Conservation (phyloP, 2,329 filamentous ascomycete genomes). For the Trichoderma gracile region DNA sequence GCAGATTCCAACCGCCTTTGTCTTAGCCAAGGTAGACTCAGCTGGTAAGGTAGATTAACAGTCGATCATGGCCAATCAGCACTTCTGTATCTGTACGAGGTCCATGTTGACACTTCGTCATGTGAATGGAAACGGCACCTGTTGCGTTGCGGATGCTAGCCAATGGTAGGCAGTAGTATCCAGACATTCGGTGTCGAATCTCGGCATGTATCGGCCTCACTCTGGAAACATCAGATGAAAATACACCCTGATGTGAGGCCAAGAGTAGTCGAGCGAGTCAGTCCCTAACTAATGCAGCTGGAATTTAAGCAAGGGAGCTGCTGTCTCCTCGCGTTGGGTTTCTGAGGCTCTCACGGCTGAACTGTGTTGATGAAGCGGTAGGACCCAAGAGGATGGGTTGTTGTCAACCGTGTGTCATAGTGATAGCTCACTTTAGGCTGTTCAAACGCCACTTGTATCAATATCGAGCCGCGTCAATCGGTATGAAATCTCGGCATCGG, state of each 20-base stretch:
- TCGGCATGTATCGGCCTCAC: neutral
- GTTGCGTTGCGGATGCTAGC: too few relatives aligned
- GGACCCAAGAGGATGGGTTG: neutral
- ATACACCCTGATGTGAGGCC: neutral
- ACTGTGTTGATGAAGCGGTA: neutral
- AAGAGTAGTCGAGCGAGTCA: neutral
- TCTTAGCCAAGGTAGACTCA: too few relatives aligned
- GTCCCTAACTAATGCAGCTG: neutral
- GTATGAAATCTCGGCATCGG: neutral
- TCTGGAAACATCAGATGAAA: neutral
- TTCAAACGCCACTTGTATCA: neutral
- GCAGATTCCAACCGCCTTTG: too few relatives aligned
- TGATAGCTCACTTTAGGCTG: slow-evolving; percentile 4
- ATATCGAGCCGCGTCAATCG: neutral
- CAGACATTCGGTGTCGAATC: neutral
- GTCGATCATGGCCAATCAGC: too few relatives aligned
- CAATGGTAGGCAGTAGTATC: too few relatives aligned
- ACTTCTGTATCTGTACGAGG: too few relatives aligned
- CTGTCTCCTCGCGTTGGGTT: neutral
- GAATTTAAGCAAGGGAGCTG: neutral
- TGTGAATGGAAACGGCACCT: too few relatives aligned
- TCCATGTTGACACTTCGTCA: too few relatives aligned
- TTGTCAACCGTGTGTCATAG: neutral
- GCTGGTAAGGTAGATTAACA: too few relatives aligned
- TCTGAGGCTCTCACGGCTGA: neutral